phyloP scores from a whole-genome alignment of 2,329 filamentous ascomycete species.

The Fusarium multiceps region DNA sequence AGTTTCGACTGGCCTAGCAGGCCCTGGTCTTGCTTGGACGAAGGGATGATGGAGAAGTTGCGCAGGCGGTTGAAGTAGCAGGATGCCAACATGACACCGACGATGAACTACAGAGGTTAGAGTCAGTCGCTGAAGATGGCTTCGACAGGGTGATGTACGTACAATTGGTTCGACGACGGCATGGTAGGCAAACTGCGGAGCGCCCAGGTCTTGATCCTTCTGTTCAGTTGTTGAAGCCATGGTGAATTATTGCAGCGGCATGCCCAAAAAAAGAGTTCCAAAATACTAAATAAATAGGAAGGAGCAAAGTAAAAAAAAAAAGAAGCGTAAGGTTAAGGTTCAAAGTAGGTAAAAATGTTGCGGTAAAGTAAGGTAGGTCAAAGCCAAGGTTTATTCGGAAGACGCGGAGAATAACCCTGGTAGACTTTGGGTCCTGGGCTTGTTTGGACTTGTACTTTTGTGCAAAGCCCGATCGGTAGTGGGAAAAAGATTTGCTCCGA shows the following conservation, averaged over 20 bases:
- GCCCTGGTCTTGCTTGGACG: constrained; percentile 35
- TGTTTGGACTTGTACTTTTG: not conserved
- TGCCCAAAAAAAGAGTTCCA: not conserved
- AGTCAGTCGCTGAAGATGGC: not conserved
- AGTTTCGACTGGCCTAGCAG: constrained; percentile 40
- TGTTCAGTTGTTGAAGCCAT: constrained; percentile 24
- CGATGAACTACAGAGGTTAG: constrained; percentile 34
- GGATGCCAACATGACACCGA: constrained; percentile 46
- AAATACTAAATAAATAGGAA: not conserved
- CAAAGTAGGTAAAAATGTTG: not conserved
- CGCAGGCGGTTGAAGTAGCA: constrained; percentile 47
- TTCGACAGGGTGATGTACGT: constrained; percentile 13
- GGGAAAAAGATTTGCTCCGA: constrained; percentile 13
- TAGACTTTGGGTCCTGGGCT: not conserved
- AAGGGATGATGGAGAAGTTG: constrained; percentile 40
- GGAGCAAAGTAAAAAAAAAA: not conserved
- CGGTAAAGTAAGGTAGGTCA: constrained; percentile 4
- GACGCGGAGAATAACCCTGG: constrained; percentile 23
- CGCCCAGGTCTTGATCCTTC: constrained; percentile 38
- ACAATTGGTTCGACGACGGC: constrained; percentile 46
- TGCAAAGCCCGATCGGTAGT: not conserved
- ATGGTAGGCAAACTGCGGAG: constrained; percentile 46
- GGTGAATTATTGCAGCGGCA: constrained; percentile 3
- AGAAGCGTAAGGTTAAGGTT: not conserved
- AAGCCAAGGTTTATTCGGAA: constrained; percentile 15